Base-by-base conservation (phyloP, 352 stramenopile genomes). In the Saprolegnia diclina region DNA sequence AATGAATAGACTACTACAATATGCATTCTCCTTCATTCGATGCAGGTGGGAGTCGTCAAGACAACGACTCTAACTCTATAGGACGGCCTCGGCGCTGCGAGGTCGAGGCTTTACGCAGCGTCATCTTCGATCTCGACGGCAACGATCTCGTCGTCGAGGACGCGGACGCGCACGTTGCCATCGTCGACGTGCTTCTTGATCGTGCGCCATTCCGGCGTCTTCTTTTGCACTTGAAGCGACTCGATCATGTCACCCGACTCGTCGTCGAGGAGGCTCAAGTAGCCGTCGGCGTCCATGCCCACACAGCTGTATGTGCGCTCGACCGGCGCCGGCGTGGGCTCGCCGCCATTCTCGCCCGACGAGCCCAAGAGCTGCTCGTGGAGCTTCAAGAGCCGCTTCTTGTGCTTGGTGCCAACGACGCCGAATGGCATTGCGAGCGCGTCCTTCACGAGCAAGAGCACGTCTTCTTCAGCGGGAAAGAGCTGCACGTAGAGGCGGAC, bases 341-440 rank as follows among this genome's bases (percentile, higher is more conserved):
- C 64, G 19, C 74, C 71, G 11, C 55, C 72, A 48, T 73, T 54
- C 26, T 56, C 66, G 0, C 72, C 63, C 0, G 86, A 76, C 48
- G 84, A 63, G 29, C 70, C 74, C 44, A 91, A 88, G 55, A 92
- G 76, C 62, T 94, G 84, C 53, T 92, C 92, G 78, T 92, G 87
- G 82, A 85, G 91, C 59, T 94, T 94, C 29, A 94, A 64, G 46
- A 92, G 73, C 19, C 72, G 77, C 59, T 92, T 92, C 73, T 94
- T 92, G 55, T 92, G 81, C 64, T 92, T 94, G 18, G 79, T 81
- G 65, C 82, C 79, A 56, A 92, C 75, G 55, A 92, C 84, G 64
- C 81, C 89, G 66, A 91, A 92, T 4, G 84, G 86, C 86, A 94
- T 94, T 14, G 84, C 86, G 0, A 94, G 78, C 0, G 75, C 83